Evolutionary conservation across 768 basidiomycete species (phyloP).

Genomic region (Hygrocybe punicea): DNA sequence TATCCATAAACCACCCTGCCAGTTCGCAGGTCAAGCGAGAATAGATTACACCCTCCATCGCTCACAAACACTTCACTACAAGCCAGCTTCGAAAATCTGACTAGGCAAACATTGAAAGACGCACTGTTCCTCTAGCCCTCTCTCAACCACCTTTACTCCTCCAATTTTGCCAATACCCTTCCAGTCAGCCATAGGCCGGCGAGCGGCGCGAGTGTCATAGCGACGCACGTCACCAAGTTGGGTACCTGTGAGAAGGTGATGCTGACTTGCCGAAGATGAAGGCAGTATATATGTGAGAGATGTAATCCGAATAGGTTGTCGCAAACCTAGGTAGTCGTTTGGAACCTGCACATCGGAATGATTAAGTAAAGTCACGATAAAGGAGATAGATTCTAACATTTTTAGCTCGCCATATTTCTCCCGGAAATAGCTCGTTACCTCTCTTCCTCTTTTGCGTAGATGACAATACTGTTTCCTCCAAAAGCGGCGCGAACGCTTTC

Average conservation of each 20-base stretch:
- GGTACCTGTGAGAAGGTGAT: constrained; percentile 68
- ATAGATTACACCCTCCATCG: constrained; percentile 62
- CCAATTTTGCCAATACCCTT: constrained; percentile 55
- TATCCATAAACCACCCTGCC: constrained; percentile 64
- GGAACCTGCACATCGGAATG: constrained; percentile 43
- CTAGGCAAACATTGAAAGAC: constrained; percentile 20
- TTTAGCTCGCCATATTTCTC: constrained; percentile 81
- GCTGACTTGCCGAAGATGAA: constrained; percentile 30
- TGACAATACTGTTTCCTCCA: constrained; percentile 17
- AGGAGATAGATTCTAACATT: constrained; percentile 48
- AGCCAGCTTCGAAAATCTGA: not conserved
- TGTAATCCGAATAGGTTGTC: constrained; percentile 75
- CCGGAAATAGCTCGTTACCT: constrained; percentile 54
- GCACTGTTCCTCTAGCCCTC: constrained; percentile 63
- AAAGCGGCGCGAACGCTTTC: constrained; percentile 41
- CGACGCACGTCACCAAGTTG: constrained; percentile 67
- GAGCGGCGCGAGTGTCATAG: constrained; percentile 72
- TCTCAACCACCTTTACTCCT: constrained; percentile 57
- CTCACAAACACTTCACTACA: constrained; percentile 65
- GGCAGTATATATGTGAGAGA: constrained; percentile 57
- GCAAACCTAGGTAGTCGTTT: constrained; percentile 72
- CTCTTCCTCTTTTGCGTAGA: constrained; percentile 57
- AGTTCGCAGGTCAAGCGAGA: constrained; percentile 64
- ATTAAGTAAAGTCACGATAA: not conserved
- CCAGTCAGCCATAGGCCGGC: constrained; percentile 69